Evolutionary conservation across 345 rosid genomes (phyloP).

Genomic region (Excoecaria cochinchinensis): DNA sequence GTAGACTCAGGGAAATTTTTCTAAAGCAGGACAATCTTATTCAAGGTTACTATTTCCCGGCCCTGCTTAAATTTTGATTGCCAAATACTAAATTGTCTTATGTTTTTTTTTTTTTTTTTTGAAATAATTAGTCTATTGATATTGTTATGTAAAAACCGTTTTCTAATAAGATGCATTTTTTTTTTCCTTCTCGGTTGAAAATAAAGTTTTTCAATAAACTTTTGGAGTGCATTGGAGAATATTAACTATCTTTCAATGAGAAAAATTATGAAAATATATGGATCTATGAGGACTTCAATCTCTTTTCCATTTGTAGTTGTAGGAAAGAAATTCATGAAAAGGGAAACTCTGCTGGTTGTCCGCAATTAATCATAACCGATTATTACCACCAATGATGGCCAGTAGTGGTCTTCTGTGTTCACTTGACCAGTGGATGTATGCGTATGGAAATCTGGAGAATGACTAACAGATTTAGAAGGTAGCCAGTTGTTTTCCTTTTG

Average conservation of each 20-base stretch:
- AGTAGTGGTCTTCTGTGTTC: background rate
- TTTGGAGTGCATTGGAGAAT: background rate
- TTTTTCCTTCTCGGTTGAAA: background rate
- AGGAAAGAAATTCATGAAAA: background rate
- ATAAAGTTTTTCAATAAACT: background rate
- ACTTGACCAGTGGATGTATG: background rate
- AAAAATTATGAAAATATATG: background rate
- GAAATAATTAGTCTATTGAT: background rate
- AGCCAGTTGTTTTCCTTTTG: background rate
- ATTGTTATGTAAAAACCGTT: background rate
- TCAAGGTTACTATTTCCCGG: constrained; percentile 35
- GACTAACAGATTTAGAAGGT: background rate
- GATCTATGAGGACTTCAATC: background rate
- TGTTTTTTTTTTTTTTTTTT: background rate
- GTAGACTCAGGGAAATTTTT: constrained; percentile 58
- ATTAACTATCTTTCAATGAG: background rate
- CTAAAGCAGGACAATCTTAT: constrained; percentile 59
- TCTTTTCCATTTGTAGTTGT: background rate
- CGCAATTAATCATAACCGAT: background rate
- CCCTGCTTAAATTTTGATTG: background rate
- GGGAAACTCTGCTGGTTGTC: background rate
- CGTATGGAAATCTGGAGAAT: background rate
- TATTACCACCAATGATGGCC: background rate
- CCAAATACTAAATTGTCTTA: background rate
- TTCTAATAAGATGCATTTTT: background rate